Percentiles rank a stretch among this genome's conserved stretches.
These are phyloP conservation scores for Macrophomina pseudophaseolina DNA, from an alignment of 2,329 filamentous ascomycete species.

Conservation along the genomic window DNA sequence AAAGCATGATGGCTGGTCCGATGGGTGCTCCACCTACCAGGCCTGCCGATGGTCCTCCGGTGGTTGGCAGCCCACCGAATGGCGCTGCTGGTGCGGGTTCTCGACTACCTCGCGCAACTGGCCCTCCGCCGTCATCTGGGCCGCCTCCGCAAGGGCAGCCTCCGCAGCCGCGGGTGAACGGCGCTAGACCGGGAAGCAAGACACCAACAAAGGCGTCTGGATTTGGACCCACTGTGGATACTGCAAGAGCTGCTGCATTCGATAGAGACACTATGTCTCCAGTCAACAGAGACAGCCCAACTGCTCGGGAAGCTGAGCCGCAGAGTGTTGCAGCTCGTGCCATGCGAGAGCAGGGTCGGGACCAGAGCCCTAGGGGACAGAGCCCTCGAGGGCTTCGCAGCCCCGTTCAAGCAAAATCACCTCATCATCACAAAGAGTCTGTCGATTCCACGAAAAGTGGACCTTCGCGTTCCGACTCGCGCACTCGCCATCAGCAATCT, in stretches of 20 bases:
- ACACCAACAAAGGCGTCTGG: conserved; percentile 56
- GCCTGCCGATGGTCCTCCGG: conserved; percentile 13
- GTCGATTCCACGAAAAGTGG: conserved; percentile 36
- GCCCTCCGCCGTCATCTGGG: conserved; percentile 62
- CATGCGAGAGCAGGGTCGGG: conserved; percentile 24
- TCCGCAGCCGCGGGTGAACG: conserved; percentile 60
- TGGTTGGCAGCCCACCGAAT: conserved; percentile 41
- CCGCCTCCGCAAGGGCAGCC: conserved; percentile 69
- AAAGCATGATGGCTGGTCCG: conserved; percentile 46
- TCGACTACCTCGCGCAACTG: conserved; percentile 64
- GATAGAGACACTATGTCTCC: conserved; percentile 56
- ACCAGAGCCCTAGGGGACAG: conserved; percentile 7
- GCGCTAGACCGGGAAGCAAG: conserved; percentile 47
- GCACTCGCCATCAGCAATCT: conserved; percentile 11
- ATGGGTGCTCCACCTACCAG: conserved; percentile 32
- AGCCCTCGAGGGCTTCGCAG: neutral
- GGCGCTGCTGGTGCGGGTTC: conserved; percentile 55
- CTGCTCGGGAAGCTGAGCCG: conserved; percentile 13
- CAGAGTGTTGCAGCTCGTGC: conserved; percentile 16
- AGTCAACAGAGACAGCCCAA: conserved; percentile 48
- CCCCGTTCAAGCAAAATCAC: conserved; percentile 26
- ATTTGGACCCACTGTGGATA: conserved; percentile 49
- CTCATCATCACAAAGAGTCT: conserved; percentile 39
- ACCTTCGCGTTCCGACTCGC: conserved; percentile 6
- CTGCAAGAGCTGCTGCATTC: conserved; percentile 47